These are phyloP conservation scores for Ascomycota sp. DNA, from an alignment of 2,329 filamentous ascomycete species.

Conservation along the genomic window DNA sequence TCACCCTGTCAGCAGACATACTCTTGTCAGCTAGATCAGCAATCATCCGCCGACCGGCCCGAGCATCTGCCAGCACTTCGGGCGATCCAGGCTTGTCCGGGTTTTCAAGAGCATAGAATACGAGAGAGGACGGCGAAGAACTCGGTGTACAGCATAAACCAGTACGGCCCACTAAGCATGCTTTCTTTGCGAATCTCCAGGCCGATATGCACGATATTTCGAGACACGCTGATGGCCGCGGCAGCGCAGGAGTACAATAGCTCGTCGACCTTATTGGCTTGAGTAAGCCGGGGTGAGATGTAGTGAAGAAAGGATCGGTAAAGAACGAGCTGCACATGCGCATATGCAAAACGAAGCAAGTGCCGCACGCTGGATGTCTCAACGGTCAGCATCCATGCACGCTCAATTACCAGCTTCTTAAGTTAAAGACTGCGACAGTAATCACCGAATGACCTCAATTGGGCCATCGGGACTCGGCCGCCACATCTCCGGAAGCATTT, in stretches of 20 bases:
- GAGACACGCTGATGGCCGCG: slow-evolving; percentile 39
- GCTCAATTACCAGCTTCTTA: no score
- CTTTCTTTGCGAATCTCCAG: slow-evolving; percentile 57
- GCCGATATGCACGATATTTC: slow-evolving; percentile 63
- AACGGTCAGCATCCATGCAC: no score
- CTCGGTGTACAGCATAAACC: slow-evolving; percentile 71
- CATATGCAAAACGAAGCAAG: slow-evolving; percentile 58
- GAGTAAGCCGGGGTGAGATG: slow-evolving; percentile 42
- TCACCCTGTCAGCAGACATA: slow-evolving; percentile 75
- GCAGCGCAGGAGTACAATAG: slow-evolving; percentile 56
- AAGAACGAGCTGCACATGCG: slow-evolving; percentile 63
- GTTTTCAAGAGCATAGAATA: slow-evolving; percentile 67
- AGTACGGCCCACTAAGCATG: slow-evolving; percentile 62
- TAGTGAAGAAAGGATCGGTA: slow-evolving; percentile 75
- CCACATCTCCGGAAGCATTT: slow-evolving; percentile 51
- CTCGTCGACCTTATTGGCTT: slow-evolving; percentile 43
- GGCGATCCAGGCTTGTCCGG: slow-evolving; percentile 52
- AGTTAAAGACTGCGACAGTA: no score
- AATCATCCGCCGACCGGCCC: slow-evolving; percentile 67
- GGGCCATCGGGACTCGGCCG: slow-evolving; percentile 61
- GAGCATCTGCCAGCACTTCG: slow-evolving; percentile 70
- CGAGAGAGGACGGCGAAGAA: slow-evolving; percentile 64
- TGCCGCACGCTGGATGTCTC: slow-evolving; percentile 55
- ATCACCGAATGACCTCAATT: slow-evolving; percentile 56
- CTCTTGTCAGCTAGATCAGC: slow-evolving; percentile 62